Conservation (phyloP, 768 basidiomycete species). For the Daedaleopsis sinensis region DNA sequence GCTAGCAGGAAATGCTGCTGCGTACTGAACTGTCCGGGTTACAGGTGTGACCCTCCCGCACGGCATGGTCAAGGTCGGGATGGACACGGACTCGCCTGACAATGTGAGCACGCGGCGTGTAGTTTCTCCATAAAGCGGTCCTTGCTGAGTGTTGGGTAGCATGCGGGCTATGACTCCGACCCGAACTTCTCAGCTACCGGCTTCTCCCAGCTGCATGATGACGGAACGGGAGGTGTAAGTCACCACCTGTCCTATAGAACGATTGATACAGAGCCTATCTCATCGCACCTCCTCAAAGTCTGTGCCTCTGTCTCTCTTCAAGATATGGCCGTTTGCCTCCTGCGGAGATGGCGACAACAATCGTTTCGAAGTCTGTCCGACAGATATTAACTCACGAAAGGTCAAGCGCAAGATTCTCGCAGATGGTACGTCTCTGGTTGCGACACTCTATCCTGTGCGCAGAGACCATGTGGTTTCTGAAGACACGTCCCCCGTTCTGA, state of each 20-base stretch:
- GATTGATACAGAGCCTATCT: background rate
- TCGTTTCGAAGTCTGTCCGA: slow-evolving; percentile 53
- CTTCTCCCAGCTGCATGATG: slow-evolving; percentile 65
- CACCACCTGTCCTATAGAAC: background rate
- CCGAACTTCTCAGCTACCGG: slow-evolving; percentile 44
- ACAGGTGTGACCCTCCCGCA: slow-evolving; percentile 65
- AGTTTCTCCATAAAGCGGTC: background rate
- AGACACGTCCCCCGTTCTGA: background rate
- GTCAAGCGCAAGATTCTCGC: slow-evolving; percentile 47
- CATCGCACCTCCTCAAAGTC: slow-evolving; percentile 34
- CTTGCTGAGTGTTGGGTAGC: background rate
- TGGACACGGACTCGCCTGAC: slow-evolving; percentile 64
- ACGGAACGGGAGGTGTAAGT: slow-evolving; percentile 56
- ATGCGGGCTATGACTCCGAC: slow-evolving; percentile 30
- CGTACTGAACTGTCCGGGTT: background rate
- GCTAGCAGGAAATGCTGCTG: too few relatives aligned
- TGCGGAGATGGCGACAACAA: slow-evolving; percentile 38
- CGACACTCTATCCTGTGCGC: background rate
- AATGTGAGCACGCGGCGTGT: slow-evolving; percentile 38
- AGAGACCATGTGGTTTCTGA: background rate
- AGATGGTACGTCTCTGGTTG: slow-evolving; percentile 42
- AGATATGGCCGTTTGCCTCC: slow-evolving; percentile 54
- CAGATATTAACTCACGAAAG: slow-evolving; percentile 49
- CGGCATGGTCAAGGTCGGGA: slow-evolving; percentile 70
- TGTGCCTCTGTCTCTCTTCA: slow-evolving; percentile 62